These are phyloP conservation scores for Helenozyma baotianmanensis DNA, from an alignment of 805 yeast genomes.

Conservation along the genomic window DNA sequence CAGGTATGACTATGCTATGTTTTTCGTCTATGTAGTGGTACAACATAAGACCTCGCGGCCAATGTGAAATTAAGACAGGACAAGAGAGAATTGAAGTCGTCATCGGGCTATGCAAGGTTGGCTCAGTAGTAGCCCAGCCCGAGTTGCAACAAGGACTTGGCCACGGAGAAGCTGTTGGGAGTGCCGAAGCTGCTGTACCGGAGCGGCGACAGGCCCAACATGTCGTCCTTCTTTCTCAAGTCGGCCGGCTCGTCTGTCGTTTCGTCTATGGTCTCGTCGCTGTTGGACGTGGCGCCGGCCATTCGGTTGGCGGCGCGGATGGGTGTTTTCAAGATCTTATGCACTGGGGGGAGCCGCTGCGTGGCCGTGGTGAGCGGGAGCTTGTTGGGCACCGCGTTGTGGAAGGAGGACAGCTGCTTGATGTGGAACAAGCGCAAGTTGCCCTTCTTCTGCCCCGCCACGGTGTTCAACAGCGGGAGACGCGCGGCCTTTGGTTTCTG, in stretches of 20 bases:
- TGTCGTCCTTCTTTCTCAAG: conserved; percentile 16
- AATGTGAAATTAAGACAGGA: background rate
- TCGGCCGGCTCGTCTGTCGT: conserved; percentile 13
- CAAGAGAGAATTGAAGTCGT: too few relatives aligned
- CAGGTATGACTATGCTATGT: too few relatives aligned
- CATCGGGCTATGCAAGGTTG: too few relatives aligned
- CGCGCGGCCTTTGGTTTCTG: conserved; percentile 5
- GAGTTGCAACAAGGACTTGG: conserved; percentile 41
- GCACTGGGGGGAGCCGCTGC: conserved; percentile 32
- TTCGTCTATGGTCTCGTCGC: conserved; percentile 22
- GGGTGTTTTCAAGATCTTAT: conserved; percentile 42
- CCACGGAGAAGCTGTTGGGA: conserved; percentile 42
- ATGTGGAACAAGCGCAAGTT: conserved; percentile 35
- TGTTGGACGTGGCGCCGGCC: conserved; percentile 13
- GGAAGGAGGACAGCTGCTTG: conserved; percentile 31
- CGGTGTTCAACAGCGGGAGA: conserved; percentile 11
- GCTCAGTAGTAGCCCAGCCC: conserved; percentile 26
- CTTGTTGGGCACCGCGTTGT: conserved; percentile 13
- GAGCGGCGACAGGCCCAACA: conserved; percentile 34
- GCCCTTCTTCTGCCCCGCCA: conserved; percentile 18
- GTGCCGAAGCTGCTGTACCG: conserved; percentile 32
- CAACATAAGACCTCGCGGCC: background rate
- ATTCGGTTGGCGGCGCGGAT: conserved; percentile 28
- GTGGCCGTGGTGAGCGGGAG: conserved; percentile 11
- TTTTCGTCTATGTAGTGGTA: conserved; percentile 2